Conservation (phyloP, 2,329 filamentous ascomycete genomes). For the Stagonosporopsis rhizophila region DNA sequence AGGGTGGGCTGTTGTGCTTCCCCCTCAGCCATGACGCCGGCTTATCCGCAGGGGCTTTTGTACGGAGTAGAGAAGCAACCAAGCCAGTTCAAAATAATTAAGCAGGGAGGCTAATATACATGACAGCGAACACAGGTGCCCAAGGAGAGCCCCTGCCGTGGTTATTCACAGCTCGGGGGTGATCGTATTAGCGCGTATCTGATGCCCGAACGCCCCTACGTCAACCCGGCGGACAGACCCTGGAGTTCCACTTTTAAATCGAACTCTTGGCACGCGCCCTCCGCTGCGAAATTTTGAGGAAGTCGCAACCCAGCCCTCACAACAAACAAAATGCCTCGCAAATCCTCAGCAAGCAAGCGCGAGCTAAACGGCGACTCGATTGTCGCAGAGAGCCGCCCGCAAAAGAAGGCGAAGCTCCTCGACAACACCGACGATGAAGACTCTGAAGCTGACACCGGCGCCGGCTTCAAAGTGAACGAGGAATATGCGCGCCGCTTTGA, state of each 20-base stretch:
- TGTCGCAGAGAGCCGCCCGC: conserved; percentile 32
- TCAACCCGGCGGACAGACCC: conserved; percentile 20
- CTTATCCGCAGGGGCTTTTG: background rate
- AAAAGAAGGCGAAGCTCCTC: conserved; percentile 48
- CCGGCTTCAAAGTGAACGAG: conserved; percentile 79
- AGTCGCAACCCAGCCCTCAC: conserved; percentile 9
- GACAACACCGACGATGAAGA: conserved; percentile 46
- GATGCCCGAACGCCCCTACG: conserved; percentile 21
- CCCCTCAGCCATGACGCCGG: conserved; percentile 46
- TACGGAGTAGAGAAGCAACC: conserved; percentile 8
- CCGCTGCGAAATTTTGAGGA: conserved; percentile 34
- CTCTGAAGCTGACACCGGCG: conserved; percentile 35
- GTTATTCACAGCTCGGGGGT: conserved; percentile 16
- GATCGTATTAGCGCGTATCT: conserved; percentile 22
- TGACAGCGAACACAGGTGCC: conserved; percentile 11
- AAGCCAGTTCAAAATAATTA: conserved; percentile 14
- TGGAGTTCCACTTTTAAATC: conserved; percentile 19
- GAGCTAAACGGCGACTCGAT: conserved; percentile 26
- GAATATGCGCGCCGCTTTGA: conserved; percentile 91
- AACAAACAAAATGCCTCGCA: conserved; percentile 30
- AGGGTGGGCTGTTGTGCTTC: conserved; percentile 41
- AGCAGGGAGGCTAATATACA: conserved; percentile 32
- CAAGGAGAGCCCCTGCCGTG: conserved; percentile 16
- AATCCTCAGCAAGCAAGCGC: conserved; percentile 40
- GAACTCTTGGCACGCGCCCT: conserved; percentile 27